Percentiles rank a stretch among this genome's conserved stretches.
phyloP scores from a whole-genome alignment of 257 asterid species.

The Leonotis leonurus region DNA sequence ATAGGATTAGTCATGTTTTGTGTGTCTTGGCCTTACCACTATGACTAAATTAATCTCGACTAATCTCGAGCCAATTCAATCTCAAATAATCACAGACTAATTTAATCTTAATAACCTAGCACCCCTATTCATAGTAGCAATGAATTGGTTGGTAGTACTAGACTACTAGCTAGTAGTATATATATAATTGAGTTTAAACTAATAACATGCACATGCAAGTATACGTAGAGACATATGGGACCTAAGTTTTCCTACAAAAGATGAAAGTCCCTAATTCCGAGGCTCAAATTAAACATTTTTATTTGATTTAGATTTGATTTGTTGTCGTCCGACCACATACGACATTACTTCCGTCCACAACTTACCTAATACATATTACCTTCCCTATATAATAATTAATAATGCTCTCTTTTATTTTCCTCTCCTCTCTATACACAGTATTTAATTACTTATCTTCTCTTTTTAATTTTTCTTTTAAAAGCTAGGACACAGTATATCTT shows the following conservation, averaged over 20 bases:
- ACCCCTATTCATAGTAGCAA: too few relatives aligned
- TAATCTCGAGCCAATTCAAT: too few relatives aligned
- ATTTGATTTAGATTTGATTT: constrained; percentile 22
- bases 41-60: too few relatives aligned
- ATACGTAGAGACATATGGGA: constrained; percentile 31
- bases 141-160: too few relatives aligned
- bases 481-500: too few relatives aligned
- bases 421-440: not conserved
- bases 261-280: constrained; percentile 23
- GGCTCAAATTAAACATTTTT: not conserved
- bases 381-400: too few relatives aligned
- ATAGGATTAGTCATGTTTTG: too few relatives aligned
- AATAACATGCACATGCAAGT: constrained; percentile 31
- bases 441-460: not conserved
- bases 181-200: not conserved
- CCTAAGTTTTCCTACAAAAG: constrained; percentile 20
- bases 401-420: not conserved
- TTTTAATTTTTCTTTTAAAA: not conserved
- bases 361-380: constrained; percentile 36
- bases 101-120: too few relatives aligned
- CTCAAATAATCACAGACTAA: too few relatives aligned
- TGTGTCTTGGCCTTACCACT: too few relatives aligned
- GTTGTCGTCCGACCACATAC: constrained; percentile 56
- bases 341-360: constrained; percentile 43
- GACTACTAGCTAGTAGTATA: too few relatives aligned